Conservation (phyloP, 768 basidiomycete genomes). For the Phlebiopsis flavidoalba region DNA sequence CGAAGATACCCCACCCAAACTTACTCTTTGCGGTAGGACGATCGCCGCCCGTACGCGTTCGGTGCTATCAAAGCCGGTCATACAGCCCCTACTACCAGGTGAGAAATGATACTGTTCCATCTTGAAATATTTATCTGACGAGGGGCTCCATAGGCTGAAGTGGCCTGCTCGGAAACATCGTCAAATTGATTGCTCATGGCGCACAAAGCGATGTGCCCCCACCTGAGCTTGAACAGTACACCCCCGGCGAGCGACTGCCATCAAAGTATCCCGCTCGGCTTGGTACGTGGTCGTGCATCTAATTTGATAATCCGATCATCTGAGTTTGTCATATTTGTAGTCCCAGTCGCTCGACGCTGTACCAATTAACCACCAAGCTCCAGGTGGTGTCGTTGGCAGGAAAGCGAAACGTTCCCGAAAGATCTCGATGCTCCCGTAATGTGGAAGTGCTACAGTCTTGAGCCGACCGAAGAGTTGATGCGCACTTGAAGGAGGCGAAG, state of each 20-base stretch:
- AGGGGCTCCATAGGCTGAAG: constrained; percentile 29
- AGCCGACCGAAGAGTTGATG: constrained; percentile 30
- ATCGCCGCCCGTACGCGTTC: constrained; percentile 60
- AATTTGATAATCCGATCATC: background rate
- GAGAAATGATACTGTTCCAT: background rate
- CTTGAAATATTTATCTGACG: background rate
- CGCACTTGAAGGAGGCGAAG: background rate
- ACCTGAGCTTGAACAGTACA: constrained; percentile 37
- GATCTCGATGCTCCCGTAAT: constrained; percentile 44
- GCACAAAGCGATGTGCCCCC: background rate
- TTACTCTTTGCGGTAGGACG: constrained; percentile 62
- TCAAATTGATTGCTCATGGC: constrained; percentile 34
- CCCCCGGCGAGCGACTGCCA: constrained; percentile 43
- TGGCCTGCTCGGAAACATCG: constrained; percentile 54
- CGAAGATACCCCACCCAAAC: constrained; percentile 39
- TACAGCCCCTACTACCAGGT: constrained; percentile 49
- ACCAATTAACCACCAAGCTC: constrained; percentile 47
- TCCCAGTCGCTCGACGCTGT: too few species aligned
- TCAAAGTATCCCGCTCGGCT: constrained; percentile 60
- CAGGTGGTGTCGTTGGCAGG: constrained; percentile 38
- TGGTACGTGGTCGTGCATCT: constrained; percentile 32
- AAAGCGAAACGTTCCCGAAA: constrained; percentile 36
- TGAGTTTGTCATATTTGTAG: constrained; percentile 17
- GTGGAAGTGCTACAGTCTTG: constrained; percentile 43
- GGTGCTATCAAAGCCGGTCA: constrained; percentile 60